A percentile compares a stretch with the other conserved stretches of the same genome.
These are phyloP conservation scores for Fraxinus nigra DNA, from an alignment of 305 asterid species.

Conservation along the genomic window DNA sequence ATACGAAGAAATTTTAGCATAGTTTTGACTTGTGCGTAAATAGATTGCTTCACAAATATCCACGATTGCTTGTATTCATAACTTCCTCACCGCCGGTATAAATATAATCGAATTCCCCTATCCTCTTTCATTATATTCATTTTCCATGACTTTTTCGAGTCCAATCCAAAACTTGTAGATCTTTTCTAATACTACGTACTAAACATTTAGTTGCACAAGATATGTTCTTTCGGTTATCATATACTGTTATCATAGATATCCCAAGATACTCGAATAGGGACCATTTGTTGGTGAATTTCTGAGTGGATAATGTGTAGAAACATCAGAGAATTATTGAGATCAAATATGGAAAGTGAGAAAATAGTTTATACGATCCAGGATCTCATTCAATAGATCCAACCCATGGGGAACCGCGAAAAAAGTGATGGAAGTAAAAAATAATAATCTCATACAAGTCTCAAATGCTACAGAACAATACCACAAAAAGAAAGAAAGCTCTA, in stretches of 20 bases:
- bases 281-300: neutral
- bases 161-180: neutral
- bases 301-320: neutral
- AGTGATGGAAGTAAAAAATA: neutral
- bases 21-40: neutral
- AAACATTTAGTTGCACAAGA: neutral
- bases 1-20: neutral
- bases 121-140: neutral
- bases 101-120: neutral
- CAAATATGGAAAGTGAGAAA: neutral
- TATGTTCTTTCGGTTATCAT: neutral
- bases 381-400: no score
- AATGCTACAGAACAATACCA: neutral
- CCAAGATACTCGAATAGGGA: neutral
- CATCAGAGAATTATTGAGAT: neutral
- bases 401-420: neutral
- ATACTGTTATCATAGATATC: neutral
- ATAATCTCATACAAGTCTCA: neutral
- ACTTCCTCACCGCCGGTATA: neutral
- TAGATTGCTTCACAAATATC: neutral
- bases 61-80: neutral
- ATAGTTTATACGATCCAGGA: no score
- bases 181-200: neutral
- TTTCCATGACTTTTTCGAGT: neutral
- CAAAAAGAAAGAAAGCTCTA: conserved; percentile 5